Evolutionary conservation across 768 basidiomycete species (phyloP).

Genomic region (Cystofilobasidium capitatum): DNA sequence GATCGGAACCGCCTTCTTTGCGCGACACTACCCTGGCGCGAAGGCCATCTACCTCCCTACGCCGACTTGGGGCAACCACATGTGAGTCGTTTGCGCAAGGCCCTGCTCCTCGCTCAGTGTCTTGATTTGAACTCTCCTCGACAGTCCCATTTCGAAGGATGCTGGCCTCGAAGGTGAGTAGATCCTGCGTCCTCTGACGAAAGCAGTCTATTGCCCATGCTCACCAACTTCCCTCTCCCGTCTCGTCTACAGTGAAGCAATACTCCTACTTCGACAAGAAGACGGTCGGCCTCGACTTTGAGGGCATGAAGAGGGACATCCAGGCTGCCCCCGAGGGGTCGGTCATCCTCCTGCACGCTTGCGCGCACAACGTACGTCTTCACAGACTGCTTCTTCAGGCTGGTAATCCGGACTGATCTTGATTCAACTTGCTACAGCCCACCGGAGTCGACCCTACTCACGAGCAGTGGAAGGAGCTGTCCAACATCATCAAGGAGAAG

Average conservation of each 20-base stretch:
- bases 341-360: constrained; percentile 86
- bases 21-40: constrained; percentile 61
- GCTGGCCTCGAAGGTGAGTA: constrained; percentile 4
- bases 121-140: neutral
- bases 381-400: neutral
- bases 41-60: constrained; percentile 34
- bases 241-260: constrained; percentile 28
- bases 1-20: constrained; percentile 86
- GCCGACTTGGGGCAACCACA: constrained; percentile 31
- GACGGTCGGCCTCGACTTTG: constrained; percentile 82
- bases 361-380: constrained; percentile 67
- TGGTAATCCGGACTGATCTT: constrained; percentile 43
- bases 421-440: constrained; percentile 65
- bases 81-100: neutral
- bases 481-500: constrained; percentile 75
- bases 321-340: constrained; percentile 62
- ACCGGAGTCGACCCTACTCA: constrained; percentile 91
- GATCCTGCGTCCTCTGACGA: neutral
- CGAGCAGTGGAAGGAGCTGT: constrained; percentile 85
- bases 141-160: constrained; percentile 14
- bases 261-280: constrained; percentile 49
- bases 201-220: neutral
- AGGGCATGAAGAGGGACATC: constrained; percentile 78
- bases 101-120: neutral
- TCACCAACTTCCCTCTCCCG: neutral